Evolutionary conservation across 2,329 filamentous ascomycete genomes (phyloP), one percentile per base, ranked within the genome.

Genomic region (Aspergillus tubingensis): DNA sequence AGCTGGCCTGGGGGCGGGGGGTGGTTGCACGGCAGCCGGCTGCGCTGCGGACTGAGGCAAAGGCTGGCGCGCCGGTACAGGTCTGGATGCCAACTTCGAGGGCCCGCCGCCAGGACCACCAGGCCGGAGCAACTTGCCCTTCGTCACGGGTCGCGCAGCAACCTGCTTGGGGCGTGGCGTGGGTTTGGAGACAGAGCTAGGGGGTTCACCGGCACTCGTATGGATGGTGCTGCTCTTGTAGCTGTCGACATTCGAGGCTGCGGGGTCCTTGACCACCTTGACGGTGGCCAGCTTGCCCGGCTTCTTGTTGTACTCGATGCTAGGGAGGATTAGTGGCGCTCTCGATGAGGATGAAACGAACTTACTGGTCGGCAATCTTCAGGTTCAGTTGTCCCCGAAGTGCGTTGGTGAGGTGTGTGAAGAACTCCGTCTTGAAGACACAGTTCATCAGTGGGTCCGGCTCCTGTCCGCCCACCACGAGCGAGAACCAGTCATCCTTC

Each of bases 231-330:
- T 88, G 74, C 92, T 97, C 85, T 99, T 99, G 83, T 99, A 99
- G 64, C 88, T 85, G 76, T 99, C 95, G 51, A 88, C 88, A 55
- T 84, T 77, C 3, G 32, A 36, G 32, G 83, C 80, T 55, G 88
- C 85, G 0, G 93, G 88, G 73, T 99, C 95, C 78, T 96, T 96
- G 62, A 96, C 73, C 8, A 91, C 91, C 80, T 98, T 98, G 72
- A 99, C 90, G 5, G 87, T 79, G 57, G 94, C 90, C 75, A 91
- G 85, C 80, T 99, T 99, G 58, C 91, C 91, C 1, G 95, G 95
- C 79, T 99, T 99, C 84, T 98, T 99, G 73, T 94, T 93, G 77
- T 96, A 99, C 74, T 96, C 91, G 68, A 99, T 93, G 5, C 80
- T 84, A 57, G 38, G 25, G 11, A 21, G 48, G 19, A 44, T 71